These are phyloP conservation scores for Phlyctochytrium planicorne DNA, from an alignment of 192 early-diverging fungal species.

Conservation along the genomic window DNA sequence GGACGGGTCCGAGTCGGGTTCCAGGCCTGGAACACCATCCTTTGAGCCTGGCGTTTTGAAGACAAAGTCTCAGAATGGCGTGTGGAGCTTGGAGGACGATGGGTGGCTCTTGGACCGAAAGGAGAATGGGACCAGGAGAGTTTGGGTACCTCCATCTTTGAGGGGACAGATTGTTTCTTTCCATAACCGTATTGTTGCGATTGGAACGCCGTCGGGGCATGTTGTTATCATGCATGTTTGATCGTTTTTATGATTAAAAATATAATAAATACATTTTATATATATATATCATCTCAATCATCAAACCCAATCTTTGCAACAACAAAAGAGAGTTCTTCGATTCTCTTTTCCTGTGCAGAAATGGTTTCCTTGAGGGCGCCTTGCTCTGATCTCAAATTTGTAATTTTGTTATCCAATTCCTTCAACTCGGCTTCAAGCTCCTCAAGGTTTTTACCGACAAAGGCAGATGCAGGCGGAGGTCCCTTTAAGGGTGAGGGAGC, in stretches of 20 bases:
- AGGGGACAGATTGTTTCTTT: slow-evolving; percentile 17
- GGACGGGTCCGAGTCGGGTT: not conserved
- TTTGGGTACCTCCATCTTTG: slow-evolving; percentile 14
- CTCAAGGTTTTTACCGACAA: not conserved
- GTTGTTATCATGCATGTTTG: slow-evolving; percentile 28
- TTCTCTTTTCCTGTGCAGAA: not conserved
- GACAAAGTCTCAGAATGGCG: too few species aligned
- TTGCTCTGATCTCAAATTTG: not conserved
- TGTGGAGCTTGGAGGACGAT: slow-evolving; percentile 17
- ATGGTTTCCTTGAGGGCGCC: not conserved
- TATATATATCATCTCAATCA: too few species aligned
- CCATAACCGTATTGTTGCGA: slow-evolving; percentile 21
- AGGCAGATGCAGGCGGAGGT: not conserved
- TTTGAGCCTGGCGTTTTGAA: not conserved
- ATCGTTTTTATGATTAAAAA: too few species aligned
- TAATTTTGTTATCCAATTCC: not conserved
- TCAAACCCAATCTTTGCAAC: not conserved
- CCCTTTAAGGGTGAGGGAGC: not conserved
- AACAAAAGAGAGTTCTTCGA: not conserved
- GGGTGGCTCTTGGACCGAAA: slow-evolving; percentile 22
- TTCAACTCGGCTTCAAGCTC: not conserved
- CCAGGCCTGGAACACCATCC: not conserved
- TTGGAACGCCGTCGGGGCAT: slow-evolving; percentile 15
- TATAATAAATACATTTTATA: too few species aligned
- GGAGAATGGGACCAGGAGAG: slow-evolving; percentile 11